Percentiles rank a stretch among this genome's conserved stretches.
phyloP scores from a whole-genome alignment of 2,329 filamentous ascomycete genomes.

The Elsinoe batatas region DNA sequence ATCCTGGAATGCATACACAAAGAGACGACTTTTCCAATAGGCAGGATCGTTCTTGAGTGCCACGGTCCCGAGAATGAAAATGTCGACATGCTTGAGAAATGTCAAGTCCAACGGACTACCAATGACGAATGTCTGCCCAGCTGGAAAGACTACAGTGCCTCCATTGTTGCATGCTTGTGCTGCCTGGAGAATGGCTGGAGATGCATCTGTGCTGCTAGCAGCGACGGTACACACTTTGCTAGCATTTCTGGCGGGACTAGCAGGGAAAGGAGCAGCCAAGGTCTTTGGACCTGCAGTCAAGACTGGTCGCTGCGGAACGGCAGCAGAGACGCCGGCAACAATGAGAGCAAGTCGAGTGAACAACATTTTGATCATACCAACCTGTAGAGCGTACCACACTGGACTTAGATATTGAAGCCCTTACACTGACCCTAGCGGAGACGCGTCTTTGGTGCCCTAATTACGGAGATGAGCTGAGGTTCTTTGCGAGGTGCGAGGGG shows the following conservation, averaged over 20 bases:
- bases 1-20: conserved; percentile 57
- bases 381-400: too few relatives aligned
- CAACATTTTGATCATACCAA: background rate
- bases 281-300: background rate
- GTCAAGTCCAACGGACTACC: conserved; percentile 56
- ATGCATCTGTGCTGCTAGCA: conserved; percentile 39
- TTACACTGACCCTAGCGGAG: too few relatives aligned
- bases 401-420: background rate
- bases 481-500: background rate
- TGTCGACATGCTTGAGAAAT: conserved; percentile 53
- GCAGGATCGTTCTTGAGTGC: conserved; percentile 56
- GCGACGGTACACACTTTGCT: background rate
- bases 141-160: conserved; percentile 50
- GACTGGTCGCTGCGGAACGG: background rate
- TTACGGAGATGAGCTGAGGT: too few relatives aligned
- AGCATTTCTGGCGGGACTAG: background rate
- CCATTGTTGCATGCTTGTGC: conserved; percentile 52
- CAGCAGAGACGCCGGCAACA: background rate
- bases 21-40: conserved; percentile 57
- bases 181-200: conserved; percentile 43
- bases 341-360: background rate
- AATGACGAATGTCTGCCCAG: conserved; percentile 49
- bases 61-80: conserved; percentile 51
- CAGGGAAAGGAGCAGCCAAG: background rate
- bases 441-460: too few relatives aligned